Base-by-base conservation (phyloP, 2,329 filamentous ascomycete genomes). In the Triangularia verruculosa region DNA sequence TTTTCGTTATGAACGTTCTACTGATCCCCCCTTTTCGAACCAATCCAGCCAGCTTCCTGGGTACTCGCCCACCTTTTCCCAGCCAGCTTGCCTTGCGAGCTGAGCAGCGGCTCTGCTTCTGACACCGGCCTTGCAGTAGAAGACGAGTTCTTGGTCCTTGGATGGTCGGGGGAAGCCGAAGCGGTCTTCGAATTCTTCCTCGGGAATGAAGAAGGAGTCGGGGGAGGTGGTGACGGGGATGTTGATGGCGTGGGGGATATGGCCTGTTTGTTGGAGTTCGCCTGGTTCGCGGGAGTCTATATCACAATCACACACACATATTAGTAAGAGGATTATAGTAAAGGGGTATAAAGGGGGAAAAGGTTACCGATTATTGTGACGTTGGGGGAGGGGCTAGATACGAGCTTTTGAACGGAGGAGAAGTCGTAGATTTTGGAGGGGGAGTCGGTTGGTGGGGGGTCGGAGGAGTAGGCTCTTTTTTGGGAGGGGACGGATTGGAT, bases 81-180 rank as follows among this genome's bases (percentile, higher is more conserved):
- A 98, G 9, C 94, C 94, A 1, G 88, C 89, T 73, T 90, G 84
- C 70, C 82, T 80, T 28, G 95, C 95, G 75, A 97, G 76, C 68
- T 84, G 82, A 6, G 93, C 93, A 6, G 93, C 93, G 0, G 90
- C 86, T 54, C 83, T 81, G 70, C 91, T 92, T 73, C 95, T 83
- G 67, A 98, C 91, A 1, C 95, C 95, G 0, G 93, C 89, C 79
- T 92, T 96, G 79, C 95, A 99, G 77, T 97, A 98, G 72, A 98
- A 95, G 3, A 98, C 83, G 13, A 97, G 75, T 68, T 85, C 80
- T 30, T 76, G 74, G 53, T 85, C 81, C 64, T 79, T 79, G 2
- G 72, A 71, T 0, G 82, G 93, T 65, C 91, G 90, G 64, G 82
- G 78, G 72, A 90, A 96, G 3, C 92, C 93, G 76, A 92, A 93